Evolutionary conservation across 345 rosid genomes (phyloP), one percentile per base, ranked within the genome.

Genomic region (Schrenkiella parvula): DNA sequence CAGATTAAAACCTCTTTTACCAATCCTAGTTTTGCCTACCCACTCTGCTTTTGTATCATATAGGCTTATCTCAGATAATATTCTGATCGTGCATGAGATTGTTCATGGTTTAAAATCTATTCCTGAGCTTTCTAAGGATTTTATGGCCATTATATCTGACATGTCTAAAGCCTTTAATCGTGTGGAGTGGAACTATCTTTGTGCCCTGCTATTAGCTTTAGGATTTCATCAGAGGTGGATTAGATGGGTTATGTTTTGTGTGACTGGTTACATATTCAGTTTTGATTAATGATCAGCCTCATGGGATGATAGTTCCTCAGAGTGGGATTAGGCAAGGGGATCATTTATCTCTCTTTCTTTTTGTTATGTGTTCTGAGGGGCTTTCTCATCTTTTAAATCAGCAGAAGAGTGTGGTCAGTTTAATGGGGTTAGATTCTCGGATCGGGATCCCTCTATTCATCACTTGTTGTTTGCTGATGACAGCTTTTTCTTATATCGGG

Each of bases 111-210:
- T 37, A 1, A 11, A n/a, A 2, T 2, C 41, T 2, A 14, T 11
- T 2, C 1, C 4, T 0, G 1, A 1, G 1, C 11, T 11, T 0
- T 37, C 41, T 0, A 12, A 37, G 6, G n/a, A 12, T 0, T 37
- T 11, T 0, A 37, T 37, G 41, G 39, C 41, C 0, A 3, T 37
- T 3, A 37, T 2, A 10, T 1, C 13, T 3, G 39, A 35, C 3
- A 35, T 35, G 39, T 35, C 39, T 2, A 35, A 35, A 13, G 13
- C 39, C 0, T 35, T 1, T 13, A 4, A 35, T 4, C 2, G 39
- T 2, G 39, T 35, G 5, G 12, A 35, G 3, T 35, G 13, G 4
- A 10, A 6, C 0, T 35, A 9, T 35, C 1, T 35, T 2, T 0
- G 3, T 0, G 12, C 11, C 1, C 3, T 35, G 12, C 3, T 35